A percentile compares a stretch with the other conserved stretches of the same genome.
Conservation (phyloP, 2,329 filamentous ascomycete genomes). For the Xenosphaeropsis pyriputrescens region DNA sequence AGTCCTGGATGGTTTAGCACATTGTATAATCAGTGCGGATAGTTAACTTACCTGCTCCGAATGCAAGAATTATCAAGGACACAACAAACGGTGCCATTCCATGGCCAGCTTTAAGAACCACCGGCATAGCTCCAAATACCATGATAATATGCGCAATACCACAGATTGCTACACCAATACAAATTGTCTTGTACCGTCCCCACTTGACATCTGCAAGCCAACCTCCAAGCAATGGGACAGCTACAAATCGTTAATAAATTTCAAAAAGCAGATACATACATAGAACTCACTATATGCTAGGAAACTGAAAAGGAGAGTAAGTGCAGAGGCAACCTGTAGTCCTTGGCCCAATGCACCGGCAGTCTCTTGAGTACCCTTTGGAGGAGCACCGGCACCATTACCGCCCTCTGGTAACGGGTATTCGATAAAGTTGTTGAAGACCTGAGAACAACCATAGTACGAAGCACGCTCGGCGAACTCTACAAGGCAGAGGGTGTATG, state of each 20-base stretch:
- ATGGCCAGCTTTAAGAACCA: slow-evolving; percentile 16
- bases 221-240: slow-evolving; percentile 30
- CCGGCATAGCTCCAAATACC: slow-evolving; percentile 16
- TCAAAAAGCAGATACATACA: no score
- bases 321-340: slow-evolving; percentile 27
- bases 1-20: slow-evolving; percentile 27
- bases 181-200: slow-evolving; percentile 52
- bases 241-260: slow-evolving; percentile 1
- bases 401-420: slow-evolving; percentile 35
- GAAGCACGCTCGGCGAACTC: slow-evolving; percentile 67
- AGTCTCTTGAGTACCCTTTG: slow-evolving; percentile 2
- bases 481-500: slow-evolving; percentile 57
- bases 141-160: slow-evolving; percentile 36
- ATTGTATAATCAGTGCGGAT: slow-evolving; percentile 1
- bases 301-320: slow-evolving; percentile 23
- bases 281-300: slow-evolving; percentile 17
- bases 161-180: slow-evolving; percentile 28
- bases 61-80: slow-evolving; percentile 17
- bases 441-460: slow-evolving; percentile 55
- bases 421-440: slow-evolving; percentile 47
- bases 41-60: slow-evolving; percentile 16
- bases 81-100: slow-evolving; percentile 21
- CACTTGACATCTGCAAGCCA: slow-evolving; percentile 42
- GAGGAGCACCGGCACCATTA: slow-evolving; percentile 23
- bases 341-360: slow-evolving; percentile 26